A percentile compares a stretch with the other conserved stretches of the same genome.
These are phyloP conservation scores for Phytophthora boehmeriae DNA, from an alignment of 352 stramenopile species.

Conservation along the genomic window DNA sequence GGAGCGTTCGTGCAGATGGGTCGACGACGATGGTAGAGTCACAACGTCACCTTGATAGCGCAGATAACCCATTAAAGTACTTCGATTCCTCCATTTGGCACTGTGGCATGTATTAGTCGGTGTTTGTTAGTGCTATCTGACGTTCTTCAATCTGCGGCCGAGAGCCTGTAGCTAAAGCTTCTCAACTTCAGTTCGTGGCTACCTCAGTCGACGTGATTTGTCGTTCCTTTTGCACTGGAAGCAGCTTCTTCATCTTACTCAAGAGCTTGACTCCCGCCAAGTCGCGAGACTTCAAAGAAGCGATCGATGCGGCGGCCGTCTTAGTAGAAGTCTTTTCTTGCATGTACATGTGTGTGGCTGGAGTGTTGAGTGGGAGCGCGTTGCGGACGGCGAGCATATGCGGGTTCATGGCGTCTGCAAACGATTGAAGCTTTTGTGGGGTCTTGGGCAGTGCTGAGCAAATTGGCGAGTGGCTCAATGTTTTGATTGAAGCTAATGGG, in stretches of 20 bases:
- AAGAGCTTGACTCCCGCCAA: constrained; percentile 7
- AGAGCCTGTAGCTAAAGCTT: too few relatives aligned
- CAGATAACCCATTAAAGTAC: not conserved
- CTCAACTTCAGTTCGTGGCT: constrained; percentile 5
- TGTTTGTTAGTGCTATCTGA: too few relatives aligned
- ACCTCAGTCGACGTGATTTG: not conserved
- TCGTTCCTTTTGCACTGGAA: constrained; percentile 3
- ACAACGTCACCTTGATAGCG: constrained; percentile 13
- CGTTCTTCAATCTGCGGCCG: too few relatives aligned
- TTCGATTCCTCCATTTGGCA: too few relatives aligned
- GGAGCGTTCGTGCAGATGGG: constrained; percentile 11
- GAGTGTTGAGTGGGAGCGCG: constrained; percentile 4
- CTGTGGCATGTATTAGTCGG: too few relatives aligned
- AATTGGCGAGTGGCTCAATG: too few relatives aligned
- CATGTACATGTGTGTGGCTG: not conserved
- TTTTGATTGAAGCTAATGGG: too few relatives aligned
- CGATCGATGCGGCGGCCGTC: not conserved
- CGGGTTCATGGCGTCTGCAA: not conserved
- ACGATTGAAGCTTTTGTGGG: too few relatives aligned
- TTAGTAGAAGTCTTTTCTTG: not conserved
- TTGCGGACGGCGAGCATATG: not conserved
- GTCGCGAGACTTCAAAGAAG: constrained; percentile 2
- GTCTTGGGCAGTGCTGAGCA: too few relatives aligned
- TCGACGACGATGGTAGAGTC: not conserved
- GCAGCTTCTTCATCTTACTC: constrained; percentile 18